These are phyloP conservation scores for Trichoderma afroharzianum DNA, from an alignment of 2,329 filamentous ascomycete genomes.

Conservation along the genomic window DNA sequence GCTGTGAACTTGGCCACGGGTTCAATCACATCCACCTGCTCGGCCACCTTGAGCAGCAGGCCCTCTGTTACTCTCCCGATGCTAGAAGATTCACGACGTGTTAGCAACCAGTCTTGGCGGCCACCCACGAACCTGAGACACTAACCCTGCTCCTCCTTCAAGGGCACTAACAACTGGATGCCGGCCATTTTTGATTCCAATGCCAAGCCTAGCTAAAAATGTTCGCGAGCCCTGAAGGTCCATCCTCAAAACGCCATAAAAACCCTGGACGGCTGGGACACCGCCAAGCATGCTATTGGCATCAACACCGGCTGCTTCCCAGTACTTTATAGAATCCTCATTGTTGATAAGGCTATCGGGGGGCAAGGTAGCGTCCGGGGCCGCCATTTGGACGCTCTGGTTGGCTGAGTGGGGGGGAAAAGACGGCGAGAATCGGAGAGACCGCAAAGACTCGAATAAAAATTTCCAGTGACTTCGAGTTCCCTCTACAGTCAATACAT, in stretches of 20 bases:
- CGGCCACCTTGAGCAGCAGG: constrained; percentile 67
- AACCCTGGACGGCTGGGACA: constrained; percentile 29
- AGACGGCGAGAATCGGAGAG: too few species aligned
- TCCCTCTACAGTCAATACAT: too few species aligned
- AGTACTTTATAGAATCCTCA: constrained; percentile 39
- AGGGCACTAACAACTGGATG: constrained; percentile 29
- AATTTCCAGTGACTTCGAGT: too few species aligned
- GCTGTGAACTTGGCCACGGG: constrained; percentile 78
- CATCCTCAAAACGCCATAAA: constrained; percentile 35
- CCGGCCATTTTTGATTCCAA: constrained; percentile 35
- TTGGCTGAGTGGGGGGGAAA: too few species aligned
- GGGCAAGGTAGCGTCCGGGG: not conserved
- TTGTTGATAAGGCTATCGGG: constrained; percentile 27
- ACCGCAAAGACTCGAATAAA: too few species aligned
- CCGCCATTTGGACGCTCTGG: too few species aligned
- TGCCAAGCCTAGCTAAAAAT: constrained; percentile 64
- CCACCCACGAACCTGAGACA: not conserved
- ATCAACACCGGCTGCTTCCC: constrained; percentile 40
- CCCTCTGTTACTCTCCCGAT: constrained; percentile 81
- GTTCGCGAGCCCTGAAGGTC: constrained; percentile 65
- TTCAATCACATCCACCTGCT: constrained; percentile 77
- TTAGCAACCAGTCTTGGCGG: not conserved
- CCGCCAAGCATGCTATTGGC: constrained; percentile 75
- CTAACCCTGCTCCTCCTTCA: constrained; percentile 35
- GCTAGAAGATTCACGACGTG: constrained; percentile 35